A percentile compares a stretch with the other conserved stretches of the same genome.
Evolutionary conservation across 164 flowering plant species (phyloP).

Genomic region (Warburgia ugandensis): DNA sequence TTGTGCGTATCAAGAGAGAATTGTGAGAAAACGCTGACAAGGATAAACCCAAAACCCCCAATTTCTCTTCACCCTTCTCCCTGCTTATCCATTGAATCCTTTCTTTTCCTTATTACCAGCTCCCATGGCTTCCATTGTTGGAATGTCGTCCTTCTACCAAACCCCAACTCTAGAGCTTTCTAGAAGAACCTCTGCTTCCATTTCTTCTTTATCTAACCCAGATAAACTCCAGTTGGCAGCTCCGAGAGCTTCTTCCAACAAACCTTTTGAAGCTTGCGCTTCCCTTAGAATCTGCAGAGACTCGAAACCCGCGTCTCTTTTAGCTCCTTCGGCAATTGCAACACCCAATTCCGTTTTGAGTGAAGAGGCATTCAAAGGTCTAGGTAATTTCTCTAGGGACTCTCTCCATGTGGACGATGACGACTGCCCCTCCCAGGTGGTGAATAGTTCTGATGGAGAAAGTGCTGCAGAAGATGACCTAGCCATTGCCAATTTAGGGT

Average conservation of each 20-base stretch:
- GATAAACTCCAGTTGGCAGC: constrained; percentile 13
- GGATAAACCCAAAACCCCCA: neutral
- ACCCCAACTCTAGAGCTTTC: constrained; percentile 24
- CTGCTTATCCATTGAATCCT: neutral
- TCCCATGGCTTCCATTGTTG: constrained; percentile 45
- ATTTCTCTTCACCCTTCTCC: neutral
- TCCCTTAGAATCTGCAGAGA: constrained; percentile 5
- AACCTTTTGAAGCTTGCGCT: constrained; percentile 3
- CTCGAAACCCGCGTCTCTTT: neutral
- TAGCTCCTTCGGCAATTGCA: constrained; percentile 40
- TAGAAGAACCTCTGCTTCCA: constrained; percentile 4
- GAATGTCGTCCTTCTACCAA: constrained; percentile 36
- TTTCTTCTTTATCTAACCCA: constrained; percentile 15
- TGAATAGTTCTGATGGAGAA: neutral
- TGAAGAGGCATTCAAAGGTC: constrained; percentile 60
- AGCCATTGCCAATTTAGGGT: constrained; percentile 33
- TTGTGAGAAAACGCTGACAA: neutral
- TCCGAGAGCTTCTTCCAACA: constrained; percentile 3
- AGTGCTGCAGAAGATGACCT: constrained; percentile 28
- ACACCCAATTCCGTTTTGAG: constrained; percentile 65
- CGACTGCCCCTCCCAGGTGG: constrained; percentile 13
- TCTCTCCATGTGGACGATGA: constrained; percentile 12
- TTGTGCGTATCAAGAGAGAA: neutral
- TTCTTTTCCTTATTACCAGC: neutral
- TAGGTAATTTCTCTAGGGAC: constrained; percentile 22